Base-by-base conservation (phyloP, 352 stramenopile species). In the Phytophthora hibernalis region DNA sequence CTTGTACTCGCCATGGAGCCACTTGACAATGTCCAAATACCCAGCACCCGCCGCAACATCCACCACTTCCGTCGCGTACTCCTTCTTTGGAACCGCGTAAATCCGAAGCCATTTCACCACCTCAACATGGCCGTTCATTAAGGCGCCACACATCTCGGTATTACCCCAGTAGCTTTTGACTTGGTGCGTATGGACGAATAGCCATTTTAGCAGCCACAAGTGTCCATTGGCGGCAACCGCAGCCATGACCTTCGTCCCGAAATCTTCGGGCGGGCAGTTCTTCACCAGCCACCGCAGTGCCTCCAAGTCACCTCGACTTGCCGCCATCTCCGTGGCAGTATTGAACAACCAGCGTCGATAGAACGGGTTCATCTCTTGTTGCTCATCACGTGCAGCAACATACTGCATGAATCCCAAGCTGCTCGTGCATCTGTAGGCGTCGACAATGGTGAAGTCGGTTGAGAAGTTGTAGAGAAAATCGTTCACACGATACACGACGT, bases 311-410 rank as follows among this genome's bases (percentile, higher is more conserved):
- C 33, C 33, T 18, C 33, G 33, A 40, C 33, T 40, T 1, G 62
- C 68, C 22, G 68, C 56, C 50, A 63, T 47, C 28, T 61, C 62
- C 24, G 64, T 42, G 12, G 55, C 50, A 8, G 20, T 20, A 11
- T 62, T 72, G 53, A 72, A 69, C 15, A 69, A 26, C 68, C 68
- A 76, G 18, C 54, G 62, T 28, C 54, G 40, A 15, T 72, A 72
- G 48, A 72, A 54, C 1, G 33, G 10, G 40, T 69, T 55, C 22
- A 72, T 63, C 5, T 59, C 38, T 16, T 57, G 13, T 1, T 37
- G 52, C 38, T 61, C 45, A 60, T 70, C 60, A 15, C 48, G 65
- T 28, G 53, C 53, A 35, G 65, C 54, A 21, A 74, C 33, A 42
- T 66, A 70, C 12, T 74, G 59, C 45, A 70, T 44, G 18, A 69